These are phyloP conservation scores for Actinomortierella ambigua DNA, from an alignment of 371 early-diverging fungal genomes.

Conservation along the genomic window DNA sequence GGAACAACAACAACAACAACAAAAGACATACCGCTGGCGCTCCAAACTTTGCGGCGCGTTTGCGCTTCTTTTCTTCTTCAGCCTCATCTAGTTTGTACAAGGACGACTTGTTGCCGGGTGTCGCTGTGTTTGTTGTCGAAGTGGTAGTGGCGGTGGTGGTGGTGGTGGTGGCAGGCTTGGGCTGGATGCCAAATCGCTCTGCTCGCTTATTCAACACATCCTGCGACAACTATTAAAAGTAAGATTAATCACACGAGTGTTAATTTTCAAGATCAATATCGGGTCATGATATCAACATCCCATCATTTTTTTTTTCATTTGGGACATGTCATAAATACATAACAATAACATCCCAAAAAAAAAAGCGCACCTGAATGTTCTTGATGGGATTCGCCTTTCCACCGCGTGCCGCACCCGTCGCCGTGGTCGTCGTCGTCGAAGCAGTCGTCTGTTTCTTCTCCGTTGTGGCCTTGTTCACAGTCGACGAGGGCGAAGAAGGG, in stretches of 20 bases:
- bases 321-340: too few relatives aligned
- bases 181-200: slow-evolving; percentile 36
- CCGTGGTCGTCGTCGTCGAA: neutral
- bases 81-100: slow-evolving; percentile 43
- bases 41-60: slow-evolving; percentile 66
- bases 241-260: neutral
- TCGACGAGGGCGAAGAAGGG: slow-evolving; percentile 17
- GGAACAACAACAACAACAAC: neutral
- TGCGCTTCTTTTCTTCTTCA: slow-evolving; percentile 72
- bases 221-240: slow-evolving; percentile 14
- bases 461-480: slow-evolving; percentile 15
- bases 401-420: slow-evolving; percentile 2
- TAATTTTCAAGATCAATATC: too few relatives aligned
- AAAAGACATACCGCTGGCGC: slow-evolving; percentile 26
- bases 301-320: too few relatives aligned
- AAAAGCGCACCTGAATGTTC: neutral
- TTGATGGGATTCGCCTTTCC: slow-evolving; percentile 5
- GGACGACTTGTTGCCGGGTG: neutral
- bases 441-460: neutral
- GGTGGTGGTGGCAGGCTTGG: slow-evolving; percentile 12
- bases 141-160: neutral
- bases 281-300: too few relatives aligned
- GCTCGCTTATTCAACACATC: slow-evolving; percentile 30
- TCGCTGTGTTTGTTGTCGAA: neutral
- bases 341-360: too few relatives aligned